Conservation (phyloP, 148 eudicot genomes). For the Vaccinium myrtillus region DNA sequence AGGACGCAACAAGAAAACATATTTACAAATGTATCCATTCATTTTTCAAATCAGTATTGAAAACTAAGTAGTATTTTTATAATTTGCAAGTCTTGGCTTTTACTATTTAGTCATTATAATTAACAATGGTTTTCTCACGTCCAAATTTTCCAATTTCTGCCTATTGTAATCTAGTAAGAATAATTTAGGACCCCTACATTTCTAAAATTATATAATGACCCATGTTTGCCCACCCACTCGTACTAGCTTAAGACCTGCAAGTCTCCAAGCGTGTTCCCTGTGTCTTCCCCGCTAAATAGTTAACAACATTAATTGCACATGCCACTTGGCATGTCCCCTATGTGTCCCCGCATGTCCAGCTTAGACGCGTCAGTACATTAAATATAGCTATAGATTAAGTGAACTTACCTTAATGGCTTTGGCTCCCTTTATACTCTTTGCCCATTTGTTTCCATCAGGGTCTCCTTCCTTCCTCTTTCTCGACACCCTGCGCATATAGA, state of each 20-base stretch:
- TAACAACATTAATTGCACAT: background rate
- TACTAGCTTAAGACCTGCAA: background rate
- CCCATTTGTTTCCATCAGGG: conserved; percentile 50
- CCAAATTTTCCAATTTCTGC: background rate
- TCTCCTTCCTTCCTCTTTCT: conserved; percentile 44
- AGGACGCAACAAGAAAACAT: background rate
- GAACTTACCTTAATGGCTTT: conserved; percentile 42
- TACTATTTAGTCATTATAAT: background rate
- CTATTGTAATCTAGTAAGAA: background rate
- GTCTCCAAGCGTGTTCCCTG: background rate
- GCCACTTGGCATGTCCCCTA: background rate
- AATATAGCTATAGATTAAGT: background rate
- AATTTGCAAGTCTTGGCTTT: background rate
- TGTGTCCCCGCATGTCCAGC: background rate
- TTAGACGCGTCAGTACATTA: background rate
- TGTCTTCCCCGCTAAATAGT: background rate
- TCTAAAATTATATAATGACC: background rate
- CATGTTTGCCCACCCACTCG: background rate
- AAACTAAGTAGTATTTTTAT: background rate
- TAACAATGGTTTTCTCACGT: background rate
- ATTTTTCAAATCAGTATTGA: background rate
- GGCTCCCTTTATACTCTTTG: conserved; percentile 42
- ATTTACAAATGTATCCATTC: background rate
- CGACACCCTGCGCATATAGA: conserved; percentile 24
- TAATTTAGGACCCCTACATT: background rate